phyloP scores from a whole-genome alignment of 164 flowering plant genomes.

The Saururus chinensis region DNA sequence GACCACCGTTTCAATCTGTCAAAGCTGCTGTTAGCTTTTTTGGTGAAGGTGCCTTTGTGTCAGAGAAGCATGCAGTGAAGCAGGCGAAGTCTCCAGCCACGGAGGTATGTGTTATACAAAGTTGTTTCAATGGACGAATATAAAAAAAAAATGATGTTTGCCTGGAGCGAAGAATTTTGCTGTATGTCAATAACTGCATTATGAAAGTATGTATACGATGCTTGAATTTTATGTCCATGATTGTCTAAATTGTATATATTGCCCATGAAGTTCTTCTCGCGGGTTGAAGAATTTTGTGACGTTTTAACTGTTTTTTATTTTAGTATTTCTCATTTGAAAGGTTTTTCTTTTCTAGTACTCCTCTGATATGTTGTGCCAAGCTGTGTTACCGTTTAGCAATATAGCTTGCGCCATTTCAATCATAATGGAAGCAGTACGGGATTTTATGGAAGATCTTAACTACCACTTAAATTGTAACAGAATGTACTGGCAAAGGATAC shows the following conservation, averaged over 20 bases:
- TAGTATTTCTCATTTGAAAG: background rate
- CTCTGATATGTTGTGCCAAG: background rate
- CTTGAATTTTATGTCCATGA: no score
- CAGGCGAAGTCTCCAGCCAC: constrained; percentile 55
- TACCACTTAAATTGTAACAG: constrained; percentile 25
- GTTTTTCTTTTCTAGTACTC: background rate
- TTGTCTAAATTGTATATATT: no score
- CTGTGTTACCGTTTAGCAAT: background rate
- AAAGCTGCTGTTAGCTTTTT: constrained; percentile 89
- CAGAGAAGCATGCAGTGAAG: constrained; percentile 48
- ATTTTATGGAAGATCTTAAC: background rate
- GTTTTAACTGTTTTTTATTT: no score
- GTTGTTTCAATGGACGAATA: background rate
- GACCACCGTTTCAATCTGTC: constrained; percentile 95
- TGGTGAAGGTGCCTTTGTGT: constrained; percentile 76
- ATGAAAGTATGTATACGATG: no score
- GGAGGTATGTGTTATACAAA: constrained; percentile 39
- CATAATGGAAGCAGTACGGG: no score
- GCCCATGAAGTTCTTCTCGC: no score
- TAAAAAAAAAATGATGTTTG: background rate
- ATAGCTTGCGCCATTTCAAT: background rate
- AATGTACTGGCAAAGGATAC: constrained; percentile 73
- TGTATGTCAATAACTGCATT: no score
- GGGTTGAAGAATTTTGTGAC: no score
- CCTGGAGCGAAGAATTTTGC: background rate